Evolutionary conservation across 208 protist species (phyloP).

Genomic region (Crithidia expoeki): DNA sequence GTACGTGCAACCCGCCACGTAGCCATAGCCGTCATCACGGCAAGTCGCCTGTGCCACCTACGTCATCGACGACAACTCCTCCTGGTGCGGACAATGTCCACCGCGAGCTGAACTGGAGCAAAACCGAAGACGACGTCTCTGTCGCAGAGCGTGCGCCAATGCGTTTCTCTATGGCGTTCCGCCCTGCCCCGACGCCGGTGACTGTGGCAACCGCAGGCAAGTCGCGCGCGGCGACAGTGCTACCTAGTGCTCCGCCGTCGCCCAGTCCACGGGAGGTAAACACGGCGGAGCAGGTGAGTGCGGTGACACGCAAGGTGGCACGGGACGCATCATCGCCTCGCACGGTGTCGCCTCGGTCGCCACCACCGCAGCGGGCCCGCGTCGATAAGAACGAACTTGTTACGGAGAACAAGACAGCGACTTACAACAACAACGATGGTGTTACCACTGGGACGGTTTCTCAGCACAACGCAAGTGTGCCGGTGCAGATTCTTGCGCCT

Average conservation of each 20-base stretch:
- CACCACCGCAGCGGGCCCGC: slow-evolving; percentile 16
- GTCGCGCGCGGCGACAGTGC: background rate
- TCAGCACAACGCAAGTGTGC: slow-evolving; percentile 10
- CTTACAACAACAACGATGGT: background rate
- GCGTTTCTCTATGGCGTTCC: slow-evolving; percentile 46
- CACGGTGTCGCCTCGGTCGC: slow-evolving; percentile 21
- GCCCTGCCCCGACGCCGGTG: slow-evolving; percentile 15
- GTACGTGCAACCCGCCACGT: slow-evolving; percentile 31
- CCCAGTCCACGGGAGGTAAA: slow-evolving; percentile 41
- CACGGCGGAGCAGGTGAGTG: slow-evolving; percentile 20
- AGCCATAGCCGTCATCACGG: slow-evolving; percentile 17
- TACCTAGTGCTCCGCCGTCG: slow-evolving; percentile 9
- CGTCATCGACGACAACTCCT: background rate
- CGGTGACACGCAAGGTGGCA: slow-evolving; percentile 3
- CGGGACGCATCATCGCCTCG: slow-evolving; percentile 17
- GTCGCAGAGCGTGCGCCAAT: slow-evolving; percentile 30
- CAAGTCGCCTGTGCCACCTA: slow-evolving; percentile 13
- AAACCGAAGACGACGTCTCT: slow-evolving; percentile 16
- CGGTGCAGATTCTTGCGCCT: slow-evolving; percentile 16
- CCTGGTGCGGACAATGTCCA: slow-evolving; percentile 16
- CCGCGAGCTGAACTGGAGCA: slow-evolving; percentile 35
- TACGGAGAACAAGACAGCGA: background rate
- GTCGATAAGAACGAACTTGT: background rate
- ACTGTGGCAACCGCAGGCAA: background rate
- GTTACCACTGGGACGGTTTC: background rate